Conservation (phyloP, 1,139 yeast genomes). For the Debaryomycetaceae sp. region DNA sequence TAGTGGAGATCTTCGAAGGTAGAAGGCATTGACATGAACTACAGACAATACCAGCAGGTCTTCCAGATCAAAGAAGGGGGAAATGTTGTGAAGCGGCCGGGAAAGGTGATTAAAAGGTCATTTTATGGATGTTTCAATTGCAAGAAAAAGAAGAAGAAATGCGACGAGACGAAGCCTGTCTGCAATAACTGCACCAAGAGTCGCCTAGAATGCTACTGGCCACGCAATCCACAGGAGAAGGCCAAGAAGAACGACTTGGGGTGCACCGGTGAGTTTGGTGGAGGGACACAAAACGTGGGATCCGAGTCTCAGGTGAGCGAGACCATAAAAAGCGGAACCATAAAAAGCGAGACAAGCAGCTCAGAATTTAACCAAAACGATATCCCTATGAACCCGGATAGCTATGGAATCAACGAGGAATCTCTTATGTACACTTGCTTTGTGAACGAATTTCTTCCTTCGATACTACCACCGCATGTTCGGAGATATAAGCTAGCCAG, state of each 20-base stretch:
- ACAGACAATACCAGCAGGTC: background rate
- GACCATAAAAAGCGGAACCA: background rate
- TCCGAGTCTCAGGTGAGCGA: background rate
- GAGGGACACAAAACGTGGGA: background rate
- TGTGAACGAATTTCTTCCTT: slow-evolving; percentile 3
- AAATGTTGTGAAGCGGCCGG: background rate
- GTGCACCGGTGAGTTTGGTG: background rate
- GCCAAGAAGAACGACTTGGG: background rate
- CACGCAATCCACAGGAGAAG: background rate
- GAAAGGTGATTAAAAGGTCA: background rate
- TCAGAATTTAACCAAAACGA: background rate
- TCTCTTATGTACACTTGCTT: background rate
- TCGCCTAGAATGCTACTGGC: slow-evolving; percentile 2
- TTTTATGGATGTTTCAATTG: background rate
- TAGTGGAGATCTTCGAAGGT: too few species aligned
- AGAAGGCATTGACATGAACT: background rate
- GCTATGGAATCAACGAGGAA: background rate
- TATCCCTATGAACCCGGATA: background rate
- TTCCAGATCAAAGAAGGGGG: background rate
- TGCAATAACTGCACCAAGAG: slow-evolving; percentile 4
- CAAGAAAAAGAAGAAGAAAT: slow-evolving; percentile 4
- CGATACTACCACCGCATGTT: slow-evolving; percentile 3
- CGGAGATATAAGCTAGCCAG: background rate
- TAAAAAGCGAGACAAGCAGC: background rate
- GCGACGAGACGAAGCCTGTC: slow-evolving; percentile 5